phyloP scores from a whole-genome alignment of 768 basidiomycete species.

The Lactarius sp. region DNA sequence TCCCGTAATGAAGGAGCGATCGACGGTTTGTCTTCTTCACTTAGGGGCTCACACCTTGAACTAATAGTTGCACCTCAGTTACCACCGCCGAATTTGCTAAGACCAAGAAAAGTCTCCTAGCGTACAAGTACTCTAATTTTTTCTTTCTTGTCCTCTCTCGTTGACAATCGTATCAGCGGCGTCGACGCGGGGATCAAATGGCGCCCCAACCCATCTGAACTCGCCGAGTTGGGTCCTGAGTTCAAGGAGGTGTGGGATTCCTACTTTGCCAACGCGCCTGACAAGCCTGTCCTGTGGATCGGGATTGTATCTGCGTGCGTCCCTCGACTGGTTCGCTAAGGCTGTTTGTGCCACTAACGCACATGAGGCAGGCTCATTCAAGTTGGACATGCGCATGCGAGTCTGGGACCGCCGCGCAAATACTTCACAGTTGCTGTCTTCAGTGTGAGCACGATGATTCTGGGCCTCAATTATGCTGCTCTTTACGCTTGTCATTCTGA shows the following conservation, averaged over 20 bases:
- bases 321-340: neutral
- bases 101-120: constrained; percentile 44
- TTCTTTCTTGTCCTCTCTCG: neutral
- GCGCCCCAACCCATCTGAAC: constrained; percentile 27
- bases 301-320: constrained; percentile 22
- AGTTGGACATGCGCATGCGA: neutral
- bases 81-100: constrained; percentile 33
- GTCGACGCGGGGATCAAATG: constrained; percentile 29
- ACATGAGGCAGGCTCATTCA: neutral
- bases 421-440: constrained; percentile 23
- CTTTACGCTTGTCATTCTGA: neutral
- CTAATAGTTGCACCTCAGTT: constrained; percentile 26
- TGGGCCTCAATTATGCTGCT: neutral
- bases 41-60: neutral
- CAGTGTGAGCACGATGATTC: constrained; percentile 2
- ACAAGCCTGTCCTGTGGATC: constrained; percentile 27
- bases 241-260: constrained; percentile 29
- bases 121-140: constrained; percentile 48
- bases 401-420: constrained; percentile 22
- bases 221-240: constrained; percentile 27
- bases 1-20: constrained; percentile 22
- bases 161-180: constrained; percentile 12
- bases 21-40: constrained; percentile 18
- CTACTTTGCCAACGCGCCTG: constrained; percentile 26
- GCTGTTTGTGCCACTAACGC: neutral